Percentiles rank a stretch among this genome's conserved stretches.
Conservation (phyloP, 2,329 filamentous ascomycete genomes). For the Aspergillus sp. region DNA sequence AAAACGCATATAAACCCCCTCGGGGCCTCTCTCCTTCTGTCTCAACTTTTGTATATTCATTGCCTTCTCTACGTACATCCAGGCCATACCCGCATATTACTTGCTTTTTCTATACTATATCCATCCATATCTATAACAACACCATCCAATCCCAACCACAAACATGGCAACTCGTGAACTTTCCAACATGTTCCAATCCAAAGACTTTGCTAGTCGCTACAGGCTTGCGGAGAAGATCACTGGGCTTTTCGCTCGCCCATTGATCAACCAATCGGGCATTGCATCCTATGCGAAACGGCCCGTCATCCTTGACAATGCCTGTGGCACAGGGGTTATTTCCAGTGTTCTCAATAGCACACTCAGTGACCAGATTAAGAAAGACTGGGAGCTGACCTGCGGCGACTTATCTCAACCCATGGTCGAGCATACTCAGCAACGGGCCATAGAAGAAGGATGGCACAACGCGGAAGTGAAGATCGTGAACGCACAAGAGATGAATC, state of each 20-base stretch:
- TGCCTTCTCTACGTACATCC: background rate
- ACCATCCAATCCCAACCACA: background rate
- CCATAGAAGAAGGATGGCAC: slow-evolving; percentile 46
- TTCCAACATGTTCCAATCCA: background rate
- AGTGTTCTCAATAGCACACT: slow-evolving; percentile 46
- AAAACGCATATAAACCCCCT: background rate
- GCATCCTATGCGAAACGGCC: slow-evolving; percentile 22
- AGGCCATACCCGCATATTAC: no score
- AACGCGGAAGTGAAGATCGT: slow-evolving; percentile 46
- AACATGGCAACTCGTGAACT: background rate
- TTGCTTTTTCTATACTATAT: background rate
- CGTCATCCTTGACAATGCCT: slow-evolving; percentile 54
- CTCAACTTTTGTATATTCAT: background rate
- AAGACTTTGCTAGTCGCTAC: slow-evolving; percentile 26
- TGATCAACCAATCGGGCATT: slow-evolving; percentile 32
- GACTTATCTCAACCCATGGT: slow-evolving; percentile 50
- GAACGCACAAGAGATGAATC: slow-evolving; percentile 50
- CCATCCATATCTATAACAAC: background rate
- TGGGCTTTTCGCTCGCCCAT: slow-evolving; percentile 26
- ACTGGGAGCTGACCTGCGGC: slow-evolving; percentile 51
- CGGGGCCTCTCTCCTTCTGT: background rate
- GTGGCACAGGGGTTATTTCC: slow-evolving; percentile 53
- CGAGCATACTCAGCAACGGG: slow-evolving; percentile 37
- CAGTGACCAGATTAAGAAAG: slow-evolving; percentile 36
- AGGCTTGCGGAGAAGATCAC: slow-evolving; percentile 32